phyloP scores from a whole-genome alignment of 768 basidiomycete genomes.

The Tulasnella calospora region DNA sequence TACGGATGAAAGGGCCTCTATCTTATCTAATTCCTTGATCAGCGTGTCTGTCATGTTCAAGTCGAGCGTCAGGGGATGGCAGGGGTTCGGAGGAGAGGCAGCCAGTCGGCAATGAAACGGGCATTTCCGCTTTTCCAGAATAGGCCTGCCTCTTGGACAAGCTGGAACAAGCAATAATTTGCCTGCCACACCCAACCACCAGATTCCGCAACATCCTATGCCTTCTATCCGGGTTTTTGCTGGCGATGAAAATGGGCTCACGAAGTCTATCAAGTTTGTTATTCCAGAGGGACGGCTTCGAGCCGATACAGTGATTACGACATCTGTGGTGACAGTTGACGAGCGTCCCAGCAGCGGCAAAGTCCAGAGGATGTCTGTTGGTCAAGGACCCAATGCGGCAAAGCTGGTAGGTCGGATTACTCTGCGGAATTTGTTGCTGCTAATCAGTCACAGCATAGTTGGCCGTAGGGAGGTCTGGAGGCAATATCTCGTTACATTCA shows the following conservation, averaged over 20 bases:
- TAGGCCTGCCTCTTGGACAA: background rate
- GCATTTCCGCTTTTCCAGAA: background rate
- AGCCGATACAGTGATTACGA: background rate
- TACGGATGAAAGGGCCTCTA: slow-evolving; percentile 50
- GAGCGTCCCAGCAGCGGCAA: slow-evolving; percentile 2
- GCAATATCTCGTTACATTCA: slow-evolving; percentile 46
- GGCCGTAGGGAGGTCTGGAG: slow-evolving; percentile 59
- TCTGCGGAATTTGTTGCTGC: background rate
- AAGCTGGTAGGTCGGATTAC: slow-evolving; percentile 22
- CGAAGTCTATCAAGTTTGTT: slow-evolving; percentile 55
- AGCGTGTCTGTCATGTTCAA: slow-evolving; percentile 40
- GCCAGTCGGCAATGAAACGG: background rate
- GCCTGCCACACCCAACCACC: background rate
- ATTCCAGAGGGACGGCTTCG: slow-evolving; percentile 17
- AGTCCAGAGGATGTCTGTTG: slow-evolving; percentile 25
- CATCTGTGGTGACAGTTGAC: background rate
- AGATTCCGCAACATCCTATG: background rate
- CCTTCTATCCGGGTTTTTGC: slow-evolving; percentile 52
- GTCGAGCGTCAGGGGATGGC: background rate
- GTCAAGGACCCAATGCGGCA: slow-evolving; percentile 7
- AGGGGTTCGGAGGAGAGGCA: background rate
- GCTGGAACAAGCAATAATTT: background rate
- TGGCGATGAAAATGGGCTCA: slow-evolving; percentile 73
- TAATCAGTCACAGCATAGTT: slow-evolving; percentile 42
- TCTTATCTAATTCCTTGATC: slow-evolving; percentile 72